Evolutionary conservation across 169 alveolate species (phyloP).

Genomic region (Plasmodium coatneyi): DNA sequence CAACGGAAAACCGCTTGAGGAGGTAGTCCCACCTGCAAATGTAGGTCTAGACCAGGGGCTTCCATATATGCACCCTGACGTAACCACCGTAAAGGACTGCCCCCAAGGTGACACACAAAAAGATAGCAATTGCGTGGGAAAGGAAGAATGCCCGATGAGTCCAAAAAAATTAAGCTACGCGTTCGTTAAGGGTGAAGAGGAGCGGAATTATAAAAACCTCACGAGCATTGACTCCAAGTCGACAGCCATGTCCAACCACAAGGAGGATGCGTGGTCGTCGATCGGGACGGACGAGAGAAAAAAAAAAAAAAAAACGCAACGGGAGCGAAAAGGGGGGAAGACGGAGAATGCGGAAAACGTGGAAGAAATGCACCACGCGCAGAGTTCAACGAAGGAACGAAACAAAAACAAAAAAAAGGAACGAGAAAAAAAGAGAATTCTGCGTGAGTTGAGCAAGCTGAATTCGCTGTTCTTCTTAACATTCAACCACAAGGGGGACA

Average conservation of each 20-base stretch:
- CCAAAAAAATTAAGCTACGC: neutral
- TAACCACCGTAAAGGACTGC: neutral
- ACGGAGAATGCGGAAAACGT: neutral
- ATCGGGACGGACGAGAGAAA: constrained; percentile 1
- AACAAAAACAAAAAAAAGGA: neutral
- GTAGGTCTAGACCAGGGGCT: neutral
- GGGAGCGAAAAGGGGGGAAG: neutral
- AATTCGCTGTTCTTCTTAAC: constrained; percentile 48
- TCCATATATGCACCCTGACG: neutral
- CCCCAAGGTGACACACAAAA: neutral
- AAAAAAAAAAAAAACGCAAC: neutral
- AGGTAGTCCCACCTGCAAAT: neutral
- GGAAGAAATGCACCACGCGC: neutral
- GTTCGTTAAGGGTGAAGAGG: neutral
- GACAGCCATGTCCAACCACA: constrained; percentile 31
- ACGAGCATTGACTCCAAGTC: constrained; percentile 48
- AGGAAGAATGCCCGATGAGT: neutral
- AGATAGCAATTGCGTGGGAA: neutral
- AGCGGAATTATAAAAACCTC: constrained; percentile 8
- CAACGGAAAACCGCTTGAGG: neutral
- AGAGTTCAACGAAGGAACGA: neutral
- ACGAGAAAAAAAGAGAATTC: constrained; percentile 24
- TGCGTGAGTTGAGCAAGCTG: constrained; percentile 20
- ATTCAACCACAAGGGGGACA: constrained; percentile 49
- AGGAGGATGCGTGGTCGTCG: constrained; percentile 5